A percentile compares a stretch with the other conserved stretches of the same genome.
These are phyloP conservation scores for Lichtheimia ornata DNA, from an alignment of 371 early-diverging fungal species.

Conservation along the genomic window DNA sequence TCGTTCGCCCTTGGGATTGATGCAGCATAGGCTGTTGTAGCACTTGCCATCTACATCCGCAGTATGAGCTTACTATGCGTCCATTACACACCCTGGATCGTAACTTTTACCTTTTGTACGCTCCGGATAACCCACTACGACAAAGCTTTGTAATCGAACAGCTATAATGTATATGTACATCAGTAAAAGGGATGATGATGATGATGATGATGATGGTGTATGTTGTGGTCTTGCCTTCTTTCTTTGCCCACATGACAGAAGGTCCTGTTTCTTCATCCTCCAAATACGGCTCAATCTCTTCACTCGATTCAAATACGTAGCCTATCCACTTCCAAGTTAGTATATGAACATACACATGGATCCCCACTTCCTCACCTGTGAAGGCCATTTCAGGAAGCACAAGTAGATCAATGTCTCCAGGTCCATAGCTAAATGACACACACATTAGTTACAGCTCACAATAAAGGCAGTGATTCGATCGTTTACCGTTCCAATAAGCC, in stretches of 20 bases:
- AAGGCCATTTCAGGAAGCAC: conserved; percentile 82
- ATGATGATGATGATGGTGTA: neutral
- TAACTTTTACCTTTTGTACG: conserved; percentile 9
- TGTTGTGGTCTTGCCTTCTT: neutral
- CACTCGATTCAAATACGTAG: conserved; percentile 58
- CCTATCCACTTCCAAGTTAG: conserved; percentile 28
- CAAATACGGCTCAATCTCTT: conserved; percentile 58
- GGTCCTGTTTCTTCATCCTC: conserved; percentile 61
- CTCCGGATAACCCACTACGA: conserved; percentile 74
- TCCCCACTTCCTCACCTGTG: conserved; percentile 41
- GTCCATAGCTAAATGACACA: conserved; percentile 34
- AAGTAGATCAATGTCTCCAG: conserved; percentile 65
- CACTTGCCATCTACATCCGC: conserved; percentile 10
- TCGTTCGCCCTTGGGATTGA: conserved; percentile 50
- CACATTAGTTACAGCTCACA: neutral
- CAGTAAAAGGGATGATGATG: neutral
- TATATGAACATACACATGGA: neutral
- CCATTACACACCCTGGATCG: neutral
- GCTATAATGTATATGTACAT: conserved; percentile 32
- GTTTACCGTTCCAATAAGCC: too few species aligned
- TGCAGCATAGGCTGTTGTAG: conserved; percentile 67
- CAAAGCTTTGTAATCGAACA: conserved; percentile 51
- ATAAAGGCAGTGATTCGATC: neutral
- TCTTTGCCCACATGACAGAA: conserved; percentile 65
- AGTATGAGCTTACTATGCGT: neutral